phyloP scores from a whole-genome alignment of 257 asterid genomes.

The Solanum lignicaule region DNA sequence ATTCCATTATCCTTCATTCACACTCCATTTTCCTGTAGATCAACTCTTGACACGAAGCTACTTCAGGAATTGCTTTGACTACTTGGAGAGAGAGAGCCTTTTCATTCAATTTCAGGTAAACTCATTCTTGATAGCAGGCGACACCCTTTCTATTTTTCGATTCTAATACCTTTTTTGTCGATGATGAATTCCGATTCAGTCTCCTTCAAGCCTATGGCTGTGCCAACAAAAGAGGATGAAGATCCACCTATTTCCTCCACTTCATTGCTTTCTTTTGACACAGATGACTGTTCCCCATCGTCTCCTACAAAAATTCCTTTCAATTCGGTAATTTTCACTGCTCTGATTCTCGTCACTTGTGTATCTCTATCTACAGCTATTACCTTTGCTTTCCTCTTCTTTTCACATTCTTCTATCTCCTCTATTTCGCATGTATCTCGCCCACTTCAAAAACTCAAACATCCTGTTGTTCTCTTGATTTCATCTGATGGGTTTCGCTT shows the following conservation, averaged over 20 bases:
- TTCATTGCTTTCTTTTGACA: background rate
- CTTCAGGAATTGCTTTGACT: background rate
- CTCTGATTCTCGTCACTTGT: conserved; percentile 24
- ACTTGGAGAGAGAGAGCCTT: background rate
- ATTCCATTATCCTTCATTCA: background rate
- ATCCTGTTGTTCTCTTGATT: conserved; percentile 48
- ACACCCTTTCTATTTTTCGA: background rate
- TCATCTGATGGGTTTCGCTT: conserved; percentile 69
- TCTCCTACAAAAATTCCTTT: background rate
- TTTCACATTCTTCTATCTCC: background rate
- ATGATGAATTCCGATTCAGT: conserved; percentile 36
- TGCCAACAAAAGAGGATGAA: background rate
- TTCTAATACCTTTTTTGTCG: background rate
- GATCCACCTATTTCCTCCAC: background rate
- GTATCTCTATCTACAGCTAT: conserved; percentile 40
- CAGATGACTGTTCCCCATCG: background rate
- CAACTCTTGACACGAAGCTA: background rate
- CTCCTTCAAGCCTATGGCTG: conserved; percentile 4
- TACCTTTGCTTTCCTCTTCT: conserved; percentile 37
- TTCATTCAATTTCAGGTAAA: background rate
- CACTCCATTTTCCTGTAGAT: background rate
- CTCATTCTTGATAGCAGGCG: background rate
- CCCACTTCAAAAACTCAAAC: conserved; percentile 33
- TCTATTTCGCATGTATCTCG: conserved; percentile 24
- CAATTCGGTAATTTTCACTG: background rate